Evolutionary conservation across 495 filamentous ascomycete genomes (phyloP).

Genomic region (Penicillium robsamsonii): DNA sequence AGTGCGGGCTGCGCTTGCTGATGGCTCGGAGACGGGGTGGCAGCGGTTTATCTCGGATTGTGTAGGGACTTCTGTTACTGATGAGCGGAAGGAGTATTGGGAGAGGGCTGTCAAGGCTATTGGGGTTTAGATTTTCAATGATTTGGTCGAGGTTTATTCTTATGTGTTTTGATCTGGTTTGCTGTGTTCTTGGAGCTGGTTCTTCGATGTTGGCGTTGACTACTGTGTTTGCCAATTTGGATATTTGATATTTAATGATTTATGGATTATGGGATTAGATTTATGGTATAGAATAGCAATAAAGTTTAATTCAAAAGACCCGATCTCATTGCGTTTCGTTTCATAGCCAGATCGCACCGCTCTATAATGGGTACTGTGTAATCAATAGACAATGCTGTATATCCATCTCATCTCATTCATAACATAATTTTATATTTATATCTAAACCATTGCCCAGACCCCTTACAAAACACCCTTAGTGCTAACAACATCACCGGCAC

Average conservation of each 20-base stretch:
- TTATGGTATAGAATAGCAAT: not conserved
- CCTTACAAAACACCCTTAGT: slow-evolving; percentile 79
- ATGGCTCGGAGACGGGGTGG: slow-evolving; percentile 56
- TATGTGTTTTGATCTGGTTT: not conserved
- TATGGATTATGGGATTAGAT: not conserved
- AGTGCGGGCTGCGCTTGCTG: slow-evolving; percentile 47
- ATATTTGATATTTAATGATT: not conserved
- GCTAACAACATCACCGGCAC: slow-evolving; percentile 87
- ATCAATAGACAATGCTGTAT: not conserved
- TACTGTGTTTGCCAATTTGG: not conserved
- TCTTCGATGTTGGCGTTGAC: slow-evolving; percentile 3
- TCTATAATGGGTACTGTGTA: not conserved
- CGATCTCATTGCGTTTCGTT: not conserved
- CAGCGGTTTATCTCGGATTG: slow-evolving; percentile 60
- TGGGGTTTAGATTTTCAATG: slow-evolving; percentile 18
- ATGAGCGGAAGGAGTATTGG: slow-evolving; percentile 58
- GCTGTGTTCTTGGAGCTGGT: slow-evolving; percentile 10
- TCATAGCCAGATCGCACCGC: not conserved
- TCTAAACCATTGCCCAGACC: not conserved
- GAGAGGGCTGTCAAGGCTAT: slow-evolving; percentile 38
- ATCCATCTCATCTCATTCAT: slow-evolving; percentile 6
- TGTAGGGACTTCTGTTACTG: slow-evolving; percentile 53
- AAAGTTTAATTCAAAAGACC: not conserved
- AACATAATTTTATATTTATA: not conserved
- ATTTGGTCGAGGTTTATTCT: not conserved